Conservation (phyloP, 2,329 filamentous ascomycete species). For the Cercospora citrullina region DNA sequence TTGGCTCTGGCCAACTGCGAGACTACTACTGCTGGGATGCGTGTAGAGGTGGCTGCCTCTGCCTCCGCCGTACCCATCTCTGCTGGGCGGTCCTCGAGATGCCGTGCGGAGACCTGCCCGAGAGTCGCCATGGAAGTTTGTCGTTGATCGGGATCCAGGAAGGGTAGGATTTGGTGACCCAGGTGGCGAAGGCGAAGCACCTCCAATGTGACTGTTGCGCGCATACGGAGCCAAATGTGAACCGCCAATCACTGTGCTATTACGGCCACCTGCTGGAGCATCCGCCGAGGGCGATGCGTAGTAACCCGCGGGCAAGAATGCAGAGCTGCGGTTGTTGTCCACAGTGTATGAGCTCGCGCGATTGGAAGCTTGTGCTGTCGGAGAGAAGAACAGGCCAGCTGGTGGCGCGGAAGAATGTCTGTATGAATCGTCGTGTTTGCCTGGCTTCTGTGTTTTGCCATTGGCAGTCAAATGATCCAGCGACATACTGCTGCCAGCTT, state of each 20-base stretch:
- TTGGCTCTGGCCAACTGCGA: slow-evolving; percentile 37
- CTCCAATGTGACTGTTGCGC: slow-evolving; percentile 28
- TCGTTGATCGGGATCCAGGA: slow-evolving; percentile 22
- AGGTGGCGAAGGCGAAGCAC: slow-evolving; percentile 31
- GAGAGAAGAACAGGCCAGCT: slow-evolving; percentile 88
- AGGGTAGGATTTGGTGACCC: slow-evolving; percentile 26
- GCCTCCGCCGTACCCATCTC: slow-evolving; percentile 13
- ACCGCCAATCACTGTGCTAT: slow-evolving; percentile 47
- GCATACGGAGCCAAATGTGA: slow-evolving; percentile 35
- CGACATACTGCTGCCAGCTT: slow-evolving; percentile 56
- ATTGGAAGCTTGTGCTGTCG: slow-evolving; percentile 67
- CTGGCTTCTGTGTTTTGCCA: slow-evolving; percentile 42
- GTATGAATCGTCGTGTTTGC: slow-evolving; percentile 30
- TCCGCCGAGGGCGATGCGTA: slow-evolving; percentile 69
- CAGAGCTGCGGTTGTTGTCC: slow-evolving; percentile 65
- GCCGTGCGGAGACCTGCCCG: slow-evolving; percentile 18
- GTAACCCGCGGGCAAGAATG: slow-evolving; percentile 87
- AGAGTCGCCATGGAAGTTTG: slow-evolving; percentile 21
- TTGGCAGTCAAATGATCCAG: slow-evolving; percentile 52
- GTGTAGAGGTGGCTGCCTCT: slow-evolving; percentile 30
- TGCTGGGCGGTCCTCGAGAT: slow-evolving; percentile 16
- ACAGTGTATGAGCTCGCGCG: slow-evolving; percentile 34
- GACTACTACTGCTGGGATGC: slow-evolving; percentile 41
- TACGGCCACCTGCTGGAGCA: slow-evolving; percentile 44
- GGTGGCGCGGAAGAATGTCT: slow-evolving; percentile 55